Percentiles rank a stretch among this genome's conserved stretches.
These are phyloP conservation scores for Sporothrix sp. DNA, from an alignment of 2,329 filamentous ascomycete genomes.

Conservation along the genomic window DNA sequence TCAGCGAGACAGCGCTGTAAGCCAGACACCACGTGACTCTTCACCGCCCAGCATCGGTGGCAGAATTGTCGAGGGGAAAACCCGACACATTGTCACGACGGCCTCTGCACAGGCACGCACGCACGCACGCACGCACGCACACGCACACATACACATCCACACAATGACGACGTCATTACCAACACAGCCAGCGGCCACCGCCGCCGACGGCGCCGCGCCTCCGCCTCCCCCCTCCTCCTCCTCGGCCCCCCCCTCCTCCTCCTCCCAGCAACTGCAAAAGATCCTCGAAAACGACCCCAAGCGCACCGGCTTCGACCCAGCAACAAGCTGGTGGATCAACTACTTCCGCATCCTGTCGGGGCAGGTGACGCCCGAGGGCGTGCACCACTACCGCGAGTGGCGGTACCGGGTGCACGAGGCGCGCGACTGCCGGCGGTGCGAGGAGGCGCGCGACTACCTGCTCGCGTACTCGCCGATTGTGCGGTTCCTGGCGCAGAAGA, in stretches of 20 bases:
- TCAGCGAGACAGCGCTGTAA: too few relatives aligned
- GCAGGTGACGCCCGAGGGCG: constrained; percentile 57
- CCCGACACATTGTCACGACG: too few relatives aligned
- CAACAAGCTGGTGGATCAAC: constrained; percentile 62
- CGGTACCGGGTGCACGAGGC: constrained; percentile 67
- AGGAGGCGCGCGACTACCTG: constrained; percentile 73
- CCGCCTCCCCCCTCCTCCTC: not conserved
- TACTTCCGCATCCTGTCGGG: constrained; percentile 77
- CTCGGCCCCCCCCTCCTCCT: not conserved
- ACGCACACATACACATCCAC: constrained; percentile 1
- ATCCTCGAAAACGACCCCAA: constrained; percentile 46
- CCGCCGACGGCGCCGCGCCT: not conserved
- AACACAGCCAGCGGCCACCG: not conserved
- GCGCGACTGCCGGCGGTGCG: constrained; percentile 70
- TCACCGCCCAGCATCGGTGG: too few relatives aligned
- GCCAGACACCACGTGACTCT: too few relatives aligned
- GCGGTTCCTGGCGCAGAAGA: constrained; percentile 75
- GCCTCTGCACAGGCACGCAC: too few relatives aligned
- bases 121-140: not conserved
- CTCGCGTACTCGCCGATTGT: constrained; percentile 78
- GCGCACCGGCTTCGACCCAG: constrained; percentile 54
- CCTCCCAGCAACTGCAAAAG: constrained; percentile 3
- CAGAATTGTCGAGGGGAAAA: too few relatives aligned
- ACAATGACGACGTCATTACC: constrained; percentile 12
- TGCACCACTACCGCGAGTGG: constrained; percentile 66